Evolutionary conservation across 305 asterid species (phyloP), one percentile per base, ranked within the genome.

Genomic region (Solanum chacoense): DNA sequence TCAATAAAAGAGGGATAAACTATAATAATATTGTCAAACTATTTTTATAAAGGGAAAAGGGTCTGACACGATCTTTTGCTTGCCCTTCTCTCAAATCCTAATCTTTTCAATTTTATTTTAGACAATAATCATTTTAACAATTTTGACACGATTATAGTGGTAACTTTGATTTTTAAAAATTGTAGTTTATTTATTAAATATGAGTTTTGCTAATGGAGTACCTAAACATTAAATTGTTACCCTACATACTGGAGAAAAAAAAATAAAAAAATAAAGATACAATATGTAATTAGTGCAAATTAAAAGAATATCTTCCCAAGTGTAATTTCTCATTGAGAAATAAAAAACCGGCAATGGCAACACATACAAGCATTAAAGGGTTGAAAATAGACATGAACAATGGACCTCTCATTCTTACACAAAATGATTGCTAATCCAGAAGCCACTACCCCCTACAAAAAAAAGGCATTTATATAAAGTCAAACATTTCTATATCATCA

Each of bases 321-420:
- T 94, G 87, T 89, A 95, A 65, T 65, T 91, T 92, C 88, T 96
- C 98, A 12, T 94, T 69, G 4, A 95, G 92, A 67, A 95, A 76
- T 81, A 93, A 79, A 8, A 95, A 89, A 22, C 96, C 93, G 1
- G 90, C 91, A 31, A 95, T 67, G 4, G 97, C 96, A 7, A 94
- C 98, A 20, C 94, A 92, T 36, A 96, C 92, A 3, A 94, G 96
- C 79, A 91, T 11, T 59, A 95, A 85, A 4, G 99, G 99, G 81
- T 84, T 93, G 81, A 96, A 96, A 85, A 91, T 91, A 3, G 98
- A 95, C 1, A 94, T 97, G 34, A 91, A 96, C 8, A 94, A 22
- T 0, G 98, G 98, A 2, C 99, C 99, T 87, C 92, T 93, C 97
- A 92, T 92, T 65, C 93, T 91, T 3, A 95, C 93, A n/a, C 93